A percentile compares a stretch with the other conserved stretches of the same genome.
Evolutionary conservation across 192 early-diverging fungal species (phyloP).

Genomic region (Entomortierella beljakovae): DNA sequence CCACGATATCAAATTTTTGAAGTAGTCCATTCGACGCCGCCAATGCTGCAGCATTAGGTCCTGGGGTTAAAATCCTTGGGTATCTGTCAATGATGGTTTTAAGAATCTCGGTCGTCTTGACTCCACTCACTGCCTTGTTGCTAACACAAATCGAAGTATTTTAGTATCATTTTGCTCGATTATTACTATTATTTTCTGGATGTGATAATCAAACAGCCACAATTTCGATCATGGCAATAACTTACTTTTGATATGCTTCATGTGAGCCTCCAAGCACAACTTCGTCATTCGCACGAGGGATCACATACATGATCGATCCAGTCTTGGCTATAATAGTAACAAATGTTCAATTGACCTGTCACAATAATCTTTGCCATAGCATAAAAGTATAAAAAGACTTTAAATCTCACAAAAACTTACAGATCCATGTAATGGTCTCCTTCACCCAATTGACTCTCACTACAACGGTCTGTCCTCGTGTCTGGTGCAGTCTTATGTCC

Average conservation of each 20-base stretch:
- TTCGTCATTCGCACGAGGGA: slow-evolving; percentile 81
- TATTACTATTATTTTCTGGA: too few species aligned
- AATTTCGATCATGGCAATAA: too few species aligned
- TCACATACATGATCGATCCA: slow-evolving; percentile 79
- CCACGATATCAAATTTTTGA: slow-evolving; percentile 51
- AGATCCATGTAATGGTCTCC: slow-evolving; percentile 61
- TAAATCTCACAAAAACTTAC: slow-evolving; percentile 29
- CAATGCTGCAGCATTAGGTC: slow-evolving; percentile 39
- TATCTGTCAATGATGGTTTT: slow-evolving; percentile 53
- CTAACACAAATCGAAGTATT: too few species aligned
- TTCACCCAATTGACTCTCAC: slow-evolving; percentile 81
- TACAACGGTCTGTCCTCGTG: slow-evolving; percentile 80
- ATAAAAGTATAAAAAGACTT: slow-evolving; percentile 1
- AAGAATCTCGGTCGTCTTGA: slow-evolving; percentile 48
- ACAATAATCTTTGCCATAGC: not conserved
- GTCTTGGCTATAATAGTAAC: slow-evolving; percentile 20
- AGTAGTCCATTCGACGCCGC: slow-evolving; percentile 27
- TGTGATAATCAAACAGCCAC: too few species aligned
- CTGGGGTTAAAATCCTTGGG: slow-evolving; percentile 56
- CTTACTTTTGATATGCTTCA: slow-evolving; percentile 60
- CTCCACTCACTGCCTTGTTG: slow-evolving; percentile 27
- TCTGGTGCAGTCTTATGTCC: slow-evolving; percentile 72
- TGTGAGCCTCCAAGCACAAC: slow-evolving; percentile 84
- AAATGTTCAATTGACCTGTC: not conserved
- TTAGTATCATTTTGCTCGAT: too few species aligned